Evolutionary conservation across 2,329 filamentous ascomycete genomes (phyloP).

Genomic region (Xylariaceae sp.): DNA sequence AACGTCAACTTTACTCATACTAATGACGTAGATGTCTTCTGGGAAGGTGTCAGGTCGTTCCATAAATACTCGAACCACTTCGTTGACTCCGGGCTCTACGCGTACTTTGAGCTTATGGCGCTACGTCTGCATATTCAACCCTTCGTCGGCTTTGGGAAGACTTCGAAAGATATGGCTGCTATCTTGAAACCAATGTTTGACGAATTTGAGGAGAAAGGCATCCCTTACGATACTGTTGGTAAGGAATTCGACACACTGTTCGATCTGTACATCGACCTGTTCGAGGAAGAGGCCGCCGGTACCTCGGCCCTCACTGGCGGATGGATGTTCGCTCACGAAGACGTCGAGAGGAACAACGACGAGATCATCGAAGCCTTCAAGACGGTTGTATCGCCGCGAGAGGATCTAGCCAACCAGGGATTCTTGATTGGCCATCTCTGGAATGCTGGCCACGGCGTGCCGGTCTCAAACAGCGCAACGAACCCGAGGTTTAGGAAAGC

Average conservation of each 20-base stretch:
- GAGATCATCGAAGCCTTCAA: slow-evolving; percentile 41
- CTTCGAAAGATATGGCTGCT: slow-evolving; percentile 36
- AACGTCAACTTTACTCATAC: slow-evolving; percentile 43
- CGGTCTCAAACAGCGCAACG: slow-evolving; percentile 43
- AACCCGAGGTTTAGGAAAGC: slow-evolving; percentile 43
- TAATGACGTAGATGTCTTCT: slow-evolving; percentile 46
- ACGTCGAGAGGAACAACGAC: slow-evolving; percentile 40
- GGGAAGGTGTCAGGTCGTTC: slow-evolving; percentile 51
- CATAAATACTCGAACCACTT: slow-evolving; percentile 46
- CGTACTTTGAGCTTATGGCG: slow-evolving; percentile 48
- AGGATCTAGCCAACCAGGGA: slow-evolving; percentile 32
- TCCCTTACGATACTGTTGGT: slow-evolving; percentile 34
- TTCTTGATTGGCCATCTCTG: slow-evolving; percentile 44
- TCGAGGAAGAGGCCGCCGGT: slow-evolving; percentile 41
- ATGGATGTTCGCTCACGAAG: slow-evolving; percentile 42
- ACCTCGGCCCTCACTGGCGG: slow-evolving; percentile 41
- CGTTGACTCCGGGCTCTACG: slow-evolving; percentile 46
- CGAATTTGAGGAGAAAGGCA: slow-evolving; percentile 34
- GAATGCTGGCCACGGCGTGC: slow-evolving; percentile 40
- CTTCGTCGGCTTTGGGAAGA: slow-evolving; percentile 42
- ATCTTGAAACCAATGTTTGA: slow-evolving; percentile 41
- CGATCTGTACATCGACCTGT: slow-evolving; percentile 43
- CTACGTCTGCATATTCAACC: slow-evolving; percentile 45
- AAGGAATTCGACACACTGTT: slow-evolving; percentile 40
- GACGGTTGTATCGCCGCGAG: slow-evolving; percentile 34